Conservation (phyloP, 2,329 filamentous ascomycete species). For the Setomelanomma holmii region DNA sequence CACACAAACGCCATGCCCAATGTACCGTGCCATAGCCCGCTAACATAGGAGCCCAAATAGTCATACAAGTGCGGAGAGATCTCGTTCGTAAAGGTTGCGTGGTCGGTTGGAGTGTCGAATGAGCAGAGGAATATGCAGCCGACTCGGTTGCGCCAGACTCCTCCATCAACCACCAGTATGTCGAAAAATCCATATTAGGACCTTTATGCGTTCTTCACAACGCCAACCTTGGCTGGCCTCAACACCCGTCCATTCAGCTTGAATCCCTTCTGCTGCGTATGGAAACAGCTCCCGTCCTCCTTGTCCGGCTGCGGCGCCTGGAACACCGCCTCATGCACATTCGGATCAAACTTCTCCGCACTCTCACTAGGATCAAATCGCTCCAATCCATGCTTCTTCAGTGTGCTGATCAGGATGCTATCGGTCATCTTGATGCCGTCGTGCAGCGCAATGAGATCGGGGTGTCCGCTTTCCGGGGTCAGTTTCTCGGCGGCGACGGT, state of each 20-base stretch:
- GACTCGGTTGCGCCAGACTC: too few relatives aligned
- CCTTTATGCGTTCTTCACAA: constrained; percentile 78
- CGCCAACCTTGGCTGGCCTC: constrained; percentile 92
- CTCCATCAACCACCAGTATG: too few relatives aligned
- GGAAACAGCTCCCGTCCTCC: constrained; percentile 89
- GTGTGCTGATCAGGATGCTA: constrained; percentile 80
- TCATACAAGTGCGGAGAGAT: constrained; percentile 26
- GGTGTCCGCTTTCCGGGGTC: constrained; percentile 59
- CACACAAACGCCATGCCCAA: constrained; percentile 27
- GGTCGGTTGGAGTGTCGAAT: background rate
- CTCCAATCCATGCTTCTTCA: constrained; percentile 94
- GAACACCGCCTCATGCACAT: constrained; percentile 95
- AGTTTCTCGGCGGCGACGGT: constrained; percentile 81
- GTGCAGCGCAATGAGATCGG: constrained; percentile 81
- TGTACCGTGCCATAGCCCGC: constrained; percentile 17
- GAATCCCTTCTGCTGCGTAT: constrained; percentile 95
- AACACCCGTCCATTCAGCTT: constrained; percentile 88
- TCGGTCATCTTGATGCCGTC: constrained; percentile 97
- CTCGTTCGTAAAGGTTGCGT: background rate
- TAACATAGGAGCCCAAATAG: constrained; percentile 13
- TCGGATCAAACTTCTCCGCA: constrained; percentile 91
- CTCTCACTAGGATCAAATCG: constrained; percentile 76
- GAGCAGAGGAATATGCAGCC: too few relatives aligned
- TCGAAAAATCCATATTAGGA: background rate
- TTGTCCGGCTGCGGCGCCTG: constrained; percentile 87